These are phyloP conservation scores for Globisporangium mamillatum DNA, from an alignment of 352 stramenopile species.

Conservation along the genomic window DNA sequence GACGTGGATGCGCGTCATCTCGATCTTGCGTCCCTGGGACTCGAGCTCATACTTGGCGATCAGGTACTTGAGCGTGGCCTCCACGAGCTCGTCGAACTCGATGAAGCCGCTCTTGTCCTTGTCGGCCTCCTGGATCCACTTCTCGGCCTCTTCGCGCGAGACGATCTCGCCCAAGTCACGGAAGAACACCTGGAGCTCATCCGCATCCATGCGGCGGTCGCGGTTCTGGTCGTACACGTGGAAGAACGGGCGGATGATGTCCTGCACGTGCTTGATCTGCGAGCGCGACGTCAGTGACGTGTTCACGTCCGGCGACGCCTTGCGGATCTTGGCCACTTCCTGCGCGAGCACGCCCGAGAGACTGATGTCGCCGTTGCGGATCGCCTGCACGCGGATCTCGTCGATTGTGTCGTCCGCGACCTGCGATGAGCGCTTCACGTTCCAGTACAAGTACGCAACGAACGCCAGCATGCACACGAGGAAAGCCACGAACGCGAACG, in stretches of 20 bases:
- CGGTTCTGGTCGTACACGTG: slow-evolving; percentile 91
- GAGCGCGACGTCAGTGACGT: slow-evolving; percentile 55
- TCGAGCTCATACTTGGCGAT: slow-evolving; percentile 77
- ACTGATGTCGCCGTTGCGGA: slow-evolving; percentile 70
- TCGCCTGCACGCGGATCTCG: slow-evolving; percentile 68
- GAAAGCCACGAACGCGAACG: slow-evolving; percentile 88
- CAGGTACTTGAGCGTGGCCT: slow-evolving; percentile 84
- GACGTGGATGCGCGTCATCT: slow-evolving; percentile 43
- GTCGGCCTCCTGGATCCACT: slow-evolving; percentile 90
- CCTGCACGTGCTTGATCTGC: slow-evolving; percentile 79
- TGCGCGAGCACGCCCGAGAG: slow-evolving; percentile 73
- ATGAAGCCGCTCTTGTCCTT: slow-evolving; percentile 90
- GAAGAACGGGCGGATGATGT: slow-evolving; percentile 93
- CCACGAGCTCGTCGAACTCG: slow-evolving; percentile 94
- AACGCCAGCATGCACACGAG: slow-evolving; percentile 90
- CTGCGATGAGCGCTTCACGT: slow-evolving; percentile 78
- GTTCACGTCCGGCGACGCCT: slow-evolving; percentile 27
- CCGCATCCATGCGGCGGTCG: slow-evolving; percentile 86
- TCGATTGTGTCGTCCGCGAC: slow-evolving; percentile 67
- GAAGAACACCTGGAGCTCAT: slow-evolving; percentile 93
- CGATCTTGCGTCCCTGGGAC: slow-evolving; percentile 40
- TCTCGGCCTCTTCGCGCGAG: slow-evolving; percentile 65
- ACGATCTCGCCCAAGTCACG: slow-evolving; percentile 93
- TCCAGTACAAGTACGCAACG: slow-evolving; percentile 90
- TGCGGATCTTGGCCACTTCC: slow-evolving; percentile 75